Evolutionary conservation across 441 rosid species (phyloP).

Genomic region (Raphanus hybrid): DNA sequence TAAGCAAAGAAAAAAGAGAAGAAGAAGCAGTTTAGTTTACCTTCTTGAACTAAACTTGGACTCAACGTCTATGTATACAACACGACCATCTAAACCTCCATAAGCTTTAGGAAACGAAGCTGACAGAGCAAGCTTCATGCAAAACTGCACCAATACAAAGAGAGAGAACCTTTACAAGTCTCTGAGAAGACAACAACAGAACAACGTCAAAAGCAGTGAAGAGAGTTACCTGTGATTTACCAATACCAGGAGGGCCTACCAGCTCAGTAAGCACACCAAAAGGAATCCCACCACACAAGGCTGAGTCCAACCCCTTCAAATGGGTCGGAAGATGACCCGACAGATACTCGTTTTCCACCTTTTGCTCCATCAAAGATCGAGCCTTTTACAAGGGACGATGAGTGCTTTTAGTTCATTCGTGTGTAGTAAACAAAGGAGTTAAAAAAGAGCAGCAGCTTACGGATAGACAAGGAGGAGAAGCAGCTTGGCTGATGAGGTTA

Average conservation of each 20-base stretch:
- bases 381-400: constrained; percentile 38
- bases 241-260: constrained; percentile 92
- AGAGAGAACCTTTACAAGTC: not conserved
- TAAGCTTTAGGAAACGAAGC: constrained; percentile 69
- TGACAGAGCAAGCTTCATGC: constrained; percentile 76
- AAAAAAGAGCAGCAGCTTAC: constrained; percentile 39
- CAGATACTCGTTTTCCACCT: constrained; percentile 51
- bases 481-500: constrained; percentile 60
- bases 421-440: not conserved
- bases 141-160: constrained; percentile 55
- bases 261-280: constrained; percentile 87
- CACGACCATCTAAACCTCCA: constrained; percentile 86
- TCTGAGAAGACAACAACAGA: not conserved
- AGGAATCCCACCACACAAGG: constrained; percentile 86
- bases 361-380: constrained; percentile 58
- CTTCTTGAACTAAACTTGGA: constrained; percentile 87
- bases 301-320: constrained; percentile 75
- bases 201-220: not conserved
- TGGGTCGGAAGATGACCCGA: constrained; percentile 80
- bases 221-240: constrained; percentile 75
- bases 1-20: not conserved
- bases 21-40: constrained; percentile 36
- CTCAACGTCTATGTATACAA: constrained; percentile 81
- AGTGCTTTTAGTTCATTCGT: not conserved
- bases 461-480: constrained; percentile 76